Percentiles rank a stretch among this genome's conserved stretches.
Evolutionary conservation across 345 rosid genomes (phyloP).

Genomic region (Heritiera fomes): DNA sequence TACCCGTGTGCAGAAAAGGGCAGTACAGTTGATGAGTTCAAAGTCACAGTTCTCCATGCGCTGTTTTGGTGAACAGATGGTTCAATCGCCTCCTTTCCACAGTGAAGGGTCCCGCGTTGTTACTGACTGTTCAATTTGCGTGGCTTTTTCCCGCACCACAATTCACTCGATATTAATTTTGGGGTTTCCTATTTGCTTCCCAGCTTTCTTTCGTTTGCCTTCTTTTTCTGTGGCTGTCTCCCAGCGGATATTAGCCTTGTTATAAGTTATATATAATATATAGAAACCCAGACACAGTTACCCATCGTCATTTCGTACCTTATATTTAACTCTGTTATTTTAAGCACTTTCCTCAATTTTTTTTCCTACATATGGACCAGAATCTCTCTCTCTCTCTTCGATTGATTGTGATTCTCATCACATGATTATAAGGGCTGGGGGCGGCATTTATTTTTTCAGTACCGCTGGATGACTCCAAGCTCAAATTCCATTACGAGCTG

Average conservation of each 20-base stretch:
- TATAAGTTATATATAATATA: neutral
- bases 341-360: neutral
- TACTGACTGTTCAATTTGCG: neutral
- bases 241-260: neutral
- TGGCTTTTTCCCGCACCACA: neutral
- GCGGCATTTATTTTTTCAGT: neutral
- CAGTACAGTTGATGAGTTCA: neutral
- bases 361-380: conserved; percentile 24
- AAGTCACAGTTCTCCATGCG: neutral
- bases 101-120: neutral
- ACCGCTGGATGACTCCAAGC: neutral
- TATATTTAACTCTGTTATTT: neutral
- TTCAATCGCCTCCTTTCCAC: neutral
- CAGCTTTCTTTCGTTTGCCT: neutral
- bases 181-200: neutral
- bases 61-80: too few relatives aligned
- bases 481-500: neutral
- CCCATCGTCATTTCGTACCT: neutral
- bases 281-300: neutral
- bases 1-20: neutral
- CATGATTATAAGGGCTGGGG: neutral
- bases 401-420: conserved; percentile 15
- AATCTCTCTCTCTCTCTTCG: conserved; percentile 6
- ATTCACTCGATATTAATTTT: neutral
- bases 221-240: conserved; percentile 7